These are phyloP conservation scores for Calonectria pteridis DNA, from an alignment of 2,329 filamentous ascomycete genomes.

Conservation along the genomic window DNA sequence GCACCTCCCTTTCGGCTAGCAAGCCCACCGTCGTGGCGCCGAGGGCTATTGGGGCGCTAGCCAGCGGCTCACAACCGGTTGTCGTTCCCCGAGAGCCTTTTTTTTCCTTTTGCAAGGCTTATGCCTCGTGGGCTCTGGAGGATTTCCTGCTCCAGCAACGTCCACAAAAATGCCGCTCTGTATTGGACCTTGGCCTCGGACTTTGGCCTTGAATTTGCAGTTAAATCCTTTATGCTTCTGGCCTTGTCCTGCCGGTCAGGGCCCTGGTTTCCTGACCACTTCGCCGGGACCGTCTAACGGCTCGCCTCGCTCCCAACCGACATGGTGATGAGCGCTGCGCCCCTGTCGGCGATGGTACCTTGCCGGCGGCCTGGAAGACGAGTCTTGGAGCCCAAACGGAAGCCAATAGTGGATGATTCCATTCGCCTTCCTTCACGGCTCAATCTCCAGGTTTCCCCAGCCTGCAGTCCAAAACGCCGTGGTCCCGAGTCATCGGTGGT, in stretches of 20 bases:
- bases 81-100: constrained; percentile 4
- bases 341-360: constrained; percentile 30
- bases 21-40: constrained; percentile 23
- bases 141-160: background rate
- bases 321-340: constrained; percentile 40
- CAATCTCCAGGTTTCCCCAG: constrained; percentile 32
- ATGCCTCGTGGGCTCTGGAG: background rate
- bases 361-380: background rate
- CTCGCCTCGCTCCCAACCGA: constrained; percentile 45
- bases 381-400: constrained; percentile 12
- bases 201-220: background rate
- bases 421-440: constrained; percentile 29
- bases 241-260: constrained; percentile 10
- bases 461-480: constrained; percentile 6
- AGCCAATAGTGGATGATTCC: constrained; percentile 13
- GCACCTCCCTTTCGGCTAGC: constrained; percentile 22
- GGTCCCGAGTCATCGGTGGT: constrained; percentile 32
- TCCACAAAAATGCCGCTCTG: constrained; percentile 11
- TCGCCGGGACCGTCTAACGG: constrained; percentile 43
- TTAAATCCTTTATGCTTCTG: background rate
- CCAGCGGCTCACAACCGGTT: constrained; percentile 17
- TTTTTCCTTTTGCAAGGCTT: constrained; percentile 2
- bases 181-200: background rate
- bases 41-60: constrained; percentile 29
- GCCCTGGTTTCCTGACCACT: constrained; percentile 39